Evolutionary conservation across 169 alveolate genomes (phyloP), one percentile per base, ranked within the genome.

Genomic region (Ichthyophthirius multifiliis): DNA sequence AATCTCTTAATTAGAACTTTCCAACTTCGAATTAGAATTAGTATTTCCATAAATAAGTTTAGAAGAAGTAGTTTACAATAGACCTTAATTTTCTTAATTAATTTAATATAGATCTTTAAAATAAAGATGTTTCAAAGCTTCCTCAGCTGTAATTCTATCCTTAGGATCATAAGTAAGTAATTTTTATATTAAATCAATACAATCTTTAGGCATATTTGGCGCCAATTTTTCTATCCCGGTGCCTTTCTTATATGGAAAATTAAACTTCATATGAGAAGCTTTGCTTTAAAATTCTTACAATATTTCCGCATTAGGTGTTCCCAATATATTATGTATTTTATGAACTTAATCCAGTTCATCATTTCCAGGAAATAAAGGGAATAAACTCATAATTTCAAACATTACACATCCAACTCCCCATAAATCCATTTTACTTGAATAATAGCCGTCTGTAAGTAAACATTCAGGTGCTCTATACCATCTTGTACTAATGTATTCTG

Each of bases 391-490:
- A 96, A 92, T 91, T 84, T 96, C 98, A 79, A 94, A 96, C 79
- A 95, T 84, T 23, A 96, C 98, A 80, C 98, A 96, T 13, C 98
- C 98, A 5, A 92, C 97, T 31, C 98, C 98, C 96, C 97, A 96
- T 32, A 96, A 86, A 88, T 96, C 98, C 98, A 96, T 96, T 86
- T 96, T 94, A 77, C 86, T 90, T 44, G 89, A 92, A 80, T 96
- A 96, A 90, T 92, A 94, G 16, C 98, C 98, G 83, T 94, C 97
- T 44, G 98, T 96, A 74, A 96, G 85, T 45, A 96, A 82, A 43
- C 98, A 96, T 84, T 96, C 98, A 1, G 98, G 98, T 5, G 98
- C 96, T 47, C 98, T 84, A 76, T 96, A 96, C 98, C 98, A 96
- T 83, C 98, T 81, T 4, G 98, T 96, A 15, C 96, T 89, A 30